Conservation (phyloP, 768 basidiomycete genomes). For the Hydnum rufescens region DNA sequence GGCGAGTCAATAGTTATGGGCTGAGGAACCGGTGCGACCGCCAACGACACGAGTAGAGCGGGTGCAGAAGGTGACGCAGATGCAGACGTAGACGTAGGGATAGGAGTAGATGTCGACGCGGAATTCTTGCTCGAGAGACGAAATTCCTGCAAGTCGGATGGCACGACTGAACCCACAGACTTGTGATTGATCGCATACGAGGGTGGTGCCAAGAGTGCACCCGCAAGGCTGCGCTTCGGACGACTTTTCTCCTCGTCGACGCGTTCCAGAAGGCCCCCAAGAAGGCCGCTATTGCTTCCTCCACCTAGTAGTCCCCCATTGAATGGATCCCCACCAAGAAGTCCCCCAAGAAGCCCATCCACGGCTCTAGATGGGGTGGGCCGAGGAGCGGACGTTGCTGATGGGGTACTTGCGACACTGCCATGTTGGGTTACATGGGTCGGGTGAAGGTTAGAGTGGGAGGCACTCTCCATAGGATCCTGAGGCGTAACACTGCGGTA, state of each 20-base stretch:
- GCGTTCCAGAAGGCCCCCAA: too few species aligned
- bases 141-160: too few species aligned
- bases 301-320: too few species aligned
- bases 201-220: too few species aligned
- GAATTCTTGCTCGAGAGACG: neutral
- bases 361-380: neutral
- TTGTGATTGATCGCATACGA: too few species aligned
- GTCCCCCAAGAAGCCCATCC: neutral
- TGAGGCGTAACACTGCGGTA: slow-evolving; percentile 30
- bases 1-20: neutral
- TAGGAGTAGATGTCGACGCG: neutral
- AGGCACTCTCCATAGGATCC: slow-evolving; percentile 9
- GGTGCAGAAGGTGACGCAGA: too few species aligned
- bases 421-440: neutral
- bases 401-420: neutral
- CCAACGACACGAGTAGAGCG: too few species aligned
- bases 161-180: too few species aligned
- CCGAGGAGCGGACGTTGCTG: neutral
- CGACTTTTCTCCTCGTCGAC: too few species aligned
- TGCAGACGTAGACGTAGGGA: neutral
- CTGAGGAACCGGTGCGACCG: neutral
- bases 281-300: too few species aligned
- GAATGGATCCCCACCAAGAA: neutral
- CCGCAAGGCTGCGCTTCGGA: too few species aligned
- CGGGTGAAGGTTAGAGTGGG: slow-evolving; percentile 11